phyloP scores from a whole-genome alignment of 2,329 filamentous ascomycete species.

The Hymenotorrendiella dingleyae region DNA sequence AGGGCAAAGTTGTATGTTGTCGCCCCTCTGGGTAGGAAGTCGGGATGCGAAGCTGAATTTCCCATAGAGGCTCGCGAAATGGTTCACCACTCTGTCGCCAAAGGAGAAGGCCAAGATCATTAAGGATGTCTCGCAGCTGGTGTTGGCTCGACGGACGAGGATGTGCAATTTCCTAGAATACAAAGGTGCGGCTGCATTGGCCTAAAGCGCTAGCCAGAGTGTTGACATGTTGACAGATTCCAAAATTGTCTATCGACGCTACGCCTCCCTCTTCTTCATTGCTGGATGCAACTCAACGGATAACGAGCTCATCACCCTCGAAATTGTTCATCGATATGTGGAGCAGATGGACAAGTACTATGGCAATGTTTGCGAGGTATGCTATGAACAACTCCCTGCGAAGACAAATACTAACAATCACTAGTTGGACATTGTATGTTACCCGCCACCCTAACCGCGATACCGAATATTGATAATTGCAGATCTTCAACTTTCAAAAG shows the following conservation, averaged over 20 bases:
- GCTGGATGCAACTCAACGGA: slow-evolving; percentile 94
- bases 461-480: slow-evolving; percentile 1
- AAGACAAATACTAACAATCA: slow-evolving; percentile 8
- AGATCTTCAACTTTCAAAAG: slow-evolving; percentile 99
- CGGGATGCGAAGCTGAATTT: slow-evolving; percentile 18
- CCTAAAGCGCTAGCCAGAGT: slow-evolving; percentile 7
- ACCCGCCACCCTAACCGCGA: background rate
- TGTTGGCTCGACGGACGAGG: slow-evolving; percentile 88
- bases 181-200: slow-evolving; percentile 60
- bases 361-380: slow-evolving; percentile 95
- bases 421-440: slow-evolving; percentile 25
- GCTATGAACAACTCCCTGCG: background rate
- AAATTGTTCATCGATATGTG: slow-evolving; percentile 98
- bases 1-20: slow-evolving; percentile 92
- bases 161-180: slow-evolving; percentile 99
- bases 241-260: slow-evolving; percentile 97
- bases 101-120: slow-evolving; percentile 99
- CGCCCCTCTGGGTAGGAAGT: slow-evolving; percentile 15
- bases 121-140: slow-evolving; percentile 97
- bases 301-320: slow-evolving; percentile 96
- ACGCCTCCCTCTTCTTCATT: slow-evolving; percentile 98
- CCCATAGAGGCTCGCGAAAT: slow-evolving; percentile 88
- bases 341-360: slow-evolving; percentile 99
- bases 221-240: slow-evolving; percentile 57
- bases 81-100: slow-evolving; percentile 96